Conservation (phyloP, 2,329 filamentous ascomycete species). For the Tolypocladium ovalisporum region DNA sequence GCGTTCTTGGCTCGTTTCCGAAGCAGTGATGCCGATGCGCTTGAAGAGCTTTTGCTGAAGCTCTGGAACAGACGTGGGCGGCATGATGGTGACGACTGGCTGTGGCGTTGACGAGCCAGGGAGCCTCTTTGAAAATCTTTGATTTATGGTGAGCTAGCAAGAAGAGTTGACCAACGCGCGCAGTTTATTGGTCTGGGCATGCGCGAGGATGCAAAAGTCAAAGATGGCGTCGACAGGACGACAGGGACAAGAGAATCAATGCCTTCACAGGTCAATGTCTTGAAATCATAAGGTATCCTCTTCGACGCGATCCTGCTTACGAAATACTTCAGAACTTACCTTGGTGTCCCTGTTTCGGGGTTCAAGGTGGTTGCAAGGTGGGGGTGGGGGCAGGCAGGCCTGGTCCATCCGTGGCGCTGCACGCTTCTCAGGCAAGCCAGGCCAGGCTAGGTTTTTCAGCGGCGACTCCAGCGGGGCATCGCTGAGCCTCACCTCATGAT, state of each 20-base stretch:
- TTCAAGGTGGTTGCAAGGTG: not conserved
- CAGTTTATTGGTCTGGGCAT: not conserved
- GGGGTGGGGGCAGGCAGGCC: not conserved
- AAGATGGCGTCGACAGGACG: not conserved
- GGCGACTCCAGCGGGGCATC: not conserved
- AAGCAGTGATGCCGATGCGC: conserved; percentile 21
- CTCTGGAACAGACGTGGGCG: conserved; percentile 16
- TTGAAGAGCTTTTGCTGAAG: conserved; percentile 26
- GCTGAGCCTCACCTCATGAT: not conserved
- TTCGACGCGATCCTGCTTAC: not conserved
- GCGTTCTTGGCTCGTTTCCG: conserved; percentile 7
- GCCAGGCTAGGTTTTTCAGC: not conserved
- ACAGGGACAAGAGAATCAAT: not conserved
- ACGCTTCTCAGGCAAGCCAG: not conserved
- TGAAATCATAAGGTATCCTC: not conserved
- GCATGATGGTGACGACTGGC: conserved; percentile 5
- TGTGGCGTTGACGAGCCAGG: not conserved
- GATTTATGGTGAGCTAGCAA: not conserved
- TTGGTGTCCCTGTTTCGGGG: too few relatives aligned
- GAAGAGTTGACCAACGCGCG: not conserved
- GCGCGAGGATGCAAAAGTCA: not conserved
- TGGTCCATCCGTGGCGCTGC: not conserved
- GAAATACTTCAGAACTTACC: too few relatives aligned
- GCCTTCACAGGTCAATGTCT: not conserved
- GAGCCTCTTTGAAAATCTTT: not conserved